Evolutionary conservation across 345 rosid genomes (phyloP).

Genomic region (Heritiera littoralis): DNA sequence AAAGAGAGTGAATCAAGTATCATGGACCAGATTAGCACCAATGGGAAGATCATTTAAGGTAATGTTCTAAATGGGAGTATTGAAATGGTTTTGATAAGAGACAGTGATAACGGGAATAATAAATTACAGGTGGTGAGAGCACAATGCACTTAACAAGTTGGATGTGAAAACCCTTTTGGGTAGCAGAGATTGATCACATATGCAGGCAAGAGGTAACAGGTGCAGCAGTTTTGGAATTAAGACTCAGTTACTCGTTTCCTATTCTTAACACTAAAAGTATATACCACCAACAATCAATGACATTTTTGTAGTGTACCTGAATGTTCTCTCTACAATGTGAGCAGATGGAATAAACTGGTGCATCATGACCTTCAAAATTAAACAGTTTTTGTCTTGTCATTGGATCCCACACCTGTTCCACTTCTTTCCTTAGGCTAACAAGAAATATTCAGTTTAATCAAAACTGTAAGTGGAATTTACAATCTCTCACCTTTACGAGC

Average conservation of each 20-base stretch:
- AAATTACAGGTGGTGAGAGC: not conserved
- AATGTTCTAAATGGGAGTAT: not conserved
- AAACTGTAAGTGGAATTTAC: conserved; percentile 8
- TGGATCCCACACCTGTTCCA: conserved; percentile 83
- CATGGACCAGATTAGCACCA: not conserved
- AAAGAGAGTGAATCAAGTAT: not conserved
- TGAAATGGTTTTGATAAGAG: not conserved
- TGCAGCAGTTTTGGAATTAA: not conserved
- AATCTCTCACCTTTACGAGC: conserved; percentile 65
- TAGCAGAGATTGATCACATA: not conserved
- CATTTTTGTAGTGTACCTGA: conserved; percentile 50
- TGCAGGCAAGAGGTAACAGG: not conserved
- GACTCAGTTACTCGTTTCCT: not conserved
- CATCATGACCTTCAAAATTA: conserved; percentile 82
- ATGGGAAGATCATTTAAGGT: not conserved
- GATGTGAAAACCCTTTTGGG: not conserved
- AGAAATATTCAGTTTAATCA: conserved; percentile 10
- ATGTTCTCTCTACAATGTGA: conserved; percentile 87
- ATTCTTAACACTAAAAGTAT: conserved; percentile 1
- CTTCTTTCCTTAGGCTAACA: conserved; percentile 32
- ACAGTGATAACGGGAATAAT: not conserved
- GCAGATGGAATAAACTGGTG: conserved; percentile 83
- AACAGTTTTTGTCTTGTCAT: conserved; percentile 51
- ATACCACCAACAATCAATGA: conserved; percentile 4
- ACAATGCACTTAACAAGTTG: not conserved